Base-by-base conservation (phyloP, 2,329 filamentous ascomycete species). In the Massarina eburnea region DNA sequence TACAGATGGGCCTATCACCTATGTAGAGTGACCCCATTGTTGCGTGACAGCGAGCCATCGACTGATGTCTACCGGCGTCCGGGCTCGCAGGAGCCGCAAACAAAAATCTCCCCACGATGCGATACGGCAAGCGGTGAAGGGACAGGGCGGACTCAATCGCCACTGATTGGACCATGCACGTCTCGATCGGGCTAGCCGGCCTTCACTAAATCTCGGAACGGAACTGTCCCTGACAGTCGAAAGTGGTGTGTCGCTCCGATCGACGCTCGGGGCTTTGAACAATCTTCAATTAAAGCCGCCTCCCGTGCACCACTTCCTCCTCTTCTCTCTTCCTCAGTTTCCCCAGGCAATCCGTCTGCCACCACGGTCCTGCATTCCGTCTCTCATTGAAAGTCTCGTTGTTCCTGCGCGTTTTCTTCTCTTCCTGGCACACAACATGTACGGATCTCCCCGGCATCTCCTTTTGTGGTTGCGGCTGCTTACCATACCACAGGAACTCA, bases 401-500 rank as follows among this genome's bases (percentile, higher is more conserved):
- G 18, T 18, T 15, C 9, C 24, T 15, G 35, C 30, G 39, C 22
- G 38, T 5, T 15, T 43, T 39, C 21, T 48, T 58, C 46, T 34
- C 48, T 48, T 21, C 49, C 38, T 52, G 26, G 33, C 52, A 46
- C 32, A 18, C 57, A 63, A 39, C 41, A 66, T 66, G 62, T 66
- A 59, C 39, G 58, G 43, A 33, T 20, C 49, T 32, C 21, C 40
- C 32, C 34, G 26, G 10, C 24, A 37, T 34, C 27, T 43, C 49
- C 49, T 47, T 51, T 43, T 17, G 41, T 51, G 27, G 14, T 46
- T 39, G 18, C n/a, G 32, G 43, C 22, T 39, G 51, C 61, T 66
- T 39, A 65, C 52, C 33, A 21, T 36, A 8, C 36, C 47, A 10
- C 27, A 71, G 68, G 68, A 71, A 71, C 54, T 66, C 64, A 29